Conservation (phyloP, 23 red algal species). For the Cyanidiococcus yangmingshanensis region DNA sequence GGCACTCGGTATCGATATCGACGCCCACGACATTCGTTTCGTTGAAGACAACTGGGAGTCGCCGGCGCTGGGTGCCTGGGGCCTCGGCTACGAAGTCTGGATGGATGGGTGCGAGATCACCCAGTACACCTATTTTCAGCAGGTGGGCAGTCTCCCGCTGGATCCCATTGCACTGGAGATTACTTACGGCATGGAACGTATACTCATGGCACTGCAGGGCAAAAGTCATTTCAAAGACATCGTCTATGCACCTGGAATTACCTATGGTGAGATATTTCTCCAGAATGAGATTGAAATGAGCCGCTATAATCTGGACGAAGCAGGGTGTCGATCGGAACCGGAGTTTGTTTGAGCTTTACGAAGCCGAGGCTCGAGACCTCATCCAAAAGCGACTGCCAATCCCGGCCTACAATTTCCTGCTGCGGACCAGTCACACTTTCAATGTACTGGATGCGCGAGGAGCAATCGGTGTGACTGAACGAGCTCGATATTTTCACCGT, state of each 20-base stretch:
- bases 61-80: constrained; percentile 94
- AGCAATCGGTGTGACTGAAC: constrained; percentile 86
- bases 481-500: constrained; percentile 78
- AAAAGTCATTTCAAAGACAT: constrained; percentile 94
- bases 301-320: constrained; percentile 82
- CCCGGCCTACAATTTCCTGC: constrained; percentile 77
- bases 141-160: constrained; percentile 68
- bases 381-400: constrained; percentile 63
- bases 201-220: constrained; percentile 74
- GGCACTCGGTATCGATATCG: constrained; percentile 81
- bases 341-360: constrained; percentile 67
- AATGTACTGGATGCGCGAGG: constrained; percentile 93
- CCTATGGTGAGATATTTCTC: constrained; percentile 79
- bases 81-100: constrained; percentile 99
- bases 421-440: constrained; percentile 92
- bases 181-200: constrained; percentile 95
- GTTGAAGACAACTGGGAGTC: constrained; percentile 99
- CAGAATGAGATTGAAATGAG: constrained; percentile 99
- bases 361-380: constrained; percentile 60
- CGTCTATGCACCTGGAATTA: constrained; percentile 34
- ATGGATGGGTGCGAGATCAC: constrained; percentile 97
- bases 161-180: constrained; percentile 81
- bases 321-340: constrained; percentile 56
- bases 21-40: constrained; percentile 84
- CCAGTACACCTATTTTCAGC: constrained; percentile 99